Evolutionary conservation across 1,284 basidiomycete species (phyloP).

Genomic region (Ceratobasidium sp.): DNA sequence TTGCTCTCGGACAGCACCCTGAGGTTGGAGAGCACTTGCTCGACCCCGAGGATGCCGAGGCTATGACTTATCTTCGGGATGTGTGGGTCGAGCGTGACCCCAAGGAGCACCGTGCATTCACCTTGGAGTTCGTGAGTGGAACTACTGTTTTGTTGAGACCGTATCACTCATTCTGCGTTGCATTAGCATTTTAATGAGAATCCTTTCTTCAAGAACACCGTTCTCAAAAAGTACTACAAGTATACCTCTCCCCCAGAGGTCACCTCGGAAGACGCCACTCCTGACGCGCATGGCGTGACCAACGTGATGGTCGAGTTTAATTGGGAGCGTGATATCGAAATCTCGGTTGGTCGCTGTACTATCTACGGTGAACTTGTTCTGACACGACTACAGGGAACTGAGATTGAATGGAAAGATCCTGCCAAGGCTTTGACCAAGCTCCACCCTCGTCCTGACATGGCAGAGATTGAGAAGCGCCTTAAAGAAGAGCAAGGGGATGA

Average conservation of each 20-base stretch:
- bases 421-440: constrained; percentile 76
- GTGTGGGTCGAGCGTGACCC: constrained; percentile 75
- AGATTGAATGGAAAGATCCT: constrained; percentile 83
- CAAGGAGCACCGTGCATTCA: constrained; percentile 72
- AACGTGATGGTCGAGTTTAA: constrained; percentile 75
- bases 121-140: constrained; percentile 75
- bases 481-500: constrained; percentile 53
- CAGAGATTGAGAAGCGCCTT: constrained; percentile 57
- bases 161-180: background rate
- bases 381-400: constrained; percentile 56
- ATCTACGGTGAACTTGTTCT: background rate
- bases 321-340: constrained; percentile 73
- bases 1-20: constrained; percentile 23
- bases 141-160: background rate
- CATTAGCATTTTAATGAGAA: constrained; percentile 79
- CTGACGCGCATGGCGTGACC: constrained; percentile 75
- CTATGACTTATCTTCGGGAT: constrained; percentile 77
- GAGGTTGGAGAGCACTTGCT: constrained; percentile 28
- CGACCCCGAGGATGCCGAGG: constrained; percentile 64
- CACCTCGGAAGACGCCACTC: constrained; percentile 58
- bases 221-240: constrained; percentile 80
- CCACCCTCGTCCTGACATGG: constrained; percentile 65
- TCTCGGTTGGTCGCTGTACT: constrained; percentile 58
- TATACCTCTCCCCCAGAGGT: constrained; percentile 60
- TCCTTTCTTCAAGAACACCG: constrained; percentile 74